A percentile compares a stretch with the other conserved stretches of the same genome.
Evolutionary conservation across 2,329 filamentous ascomycete genomes (phyloP).

Genomic region (Cordyceps tenuipes): DNA sequence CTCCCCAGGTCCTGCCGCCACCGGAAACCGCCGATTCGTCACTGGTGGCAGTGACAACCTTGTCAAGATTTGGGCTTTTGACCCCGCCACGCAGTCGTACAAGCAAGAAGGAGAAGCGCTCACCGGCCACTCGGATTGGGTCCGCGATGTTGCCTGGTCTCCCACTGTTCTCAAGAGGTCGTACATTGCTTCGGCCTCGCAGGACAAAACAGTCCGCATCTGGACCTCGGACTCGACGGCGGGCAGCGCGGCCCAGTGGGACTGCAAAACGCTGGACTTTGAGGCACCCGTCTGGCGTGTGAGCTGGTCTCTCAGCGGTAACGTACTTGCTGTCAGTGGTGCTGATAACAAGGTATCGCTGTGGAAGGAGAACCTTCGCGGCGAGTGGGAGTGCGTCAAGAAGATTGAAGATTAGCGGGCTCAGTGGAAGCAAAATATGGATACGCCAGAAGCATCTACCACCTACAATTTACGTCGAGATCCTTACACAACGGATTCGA

Average conservation of each 20-base stretch:
- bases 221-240: slow-evolving; percentile 68
- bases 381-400: slow-evolving; percentile 96
- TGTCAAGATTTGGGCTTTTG: slow-evolving; percentile 88
- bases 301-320: slow-evolving; percentile 95
- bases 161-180: slow-evolving; percentile 91
- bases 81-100: slow-evolving; percentile 51
- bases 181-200: slow-evolving; percentile 90
- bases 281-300: slow-evolving; percentile 90
- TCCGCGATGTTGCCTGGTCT: slow-evolving; percentile 94
- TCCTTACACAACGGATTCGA: not conserved
- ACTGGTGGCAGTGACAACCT: slow-evolving; percentile 91
- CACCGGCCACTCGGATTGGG: slow-evolving; percentile 87
- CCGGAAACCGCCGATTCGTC: slow-evolving; percentile 72
- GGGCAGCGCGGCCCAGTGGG: slow-evolving; percentile 64
- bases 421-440: not conserved
- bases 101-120: slow-evolving; percentile 57
- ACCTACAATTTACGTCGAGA: not conserved
- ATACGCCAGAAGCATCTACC: not conserved
- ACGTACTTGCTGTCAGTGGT: slow-evolving; percentile 87
- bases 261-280: slow-evolving; percentile 75
- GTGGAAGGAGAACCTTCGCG: slow-evolving; percentile 97
- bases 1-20: slow-evolving; percentile 48
- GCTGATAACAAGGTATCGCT: slow-evolving; percentile 94
- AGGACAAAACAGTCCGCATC: slow-evolving; percentile 95
- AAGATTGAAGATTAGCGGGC: slow-evolving; percentile 72